Percentiles rank a stretch among this genome's conserved stretches.
Conservation (phyloP, 371 early-diverging fungal species). For the Mortierella sp. region DNA sequence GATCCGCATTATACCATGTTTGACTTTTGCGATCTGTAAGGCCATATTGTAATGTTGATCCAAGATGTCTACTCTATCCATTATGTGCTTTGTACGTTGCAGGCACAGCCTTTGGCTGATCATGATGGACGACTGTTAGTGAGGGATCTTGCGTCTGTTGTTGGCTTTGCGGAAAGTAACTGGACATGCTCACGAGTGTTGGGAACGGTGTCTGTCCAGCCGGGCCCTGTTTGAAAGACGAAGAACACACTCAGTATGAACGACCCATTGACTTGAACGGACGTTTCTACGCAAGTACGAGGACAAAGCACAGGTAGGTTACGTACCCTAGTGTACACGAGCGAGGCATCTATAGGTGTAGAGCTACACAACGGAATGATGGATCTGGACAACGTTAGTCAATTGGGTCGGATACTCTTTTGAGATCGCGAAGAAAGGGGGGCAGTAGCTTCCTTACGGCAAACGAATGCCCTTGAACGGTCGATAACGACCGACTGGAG, state of each 20-base stretch:
- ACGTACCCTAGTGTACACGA: slow-evolving; percentile 32
- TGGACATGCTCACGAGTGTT: slow-evolving; percentile 33
- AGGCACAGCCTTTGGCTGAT: not conserved
- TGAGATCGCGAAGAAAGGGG: not conserved
- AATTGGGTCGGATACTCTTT: not conserved
- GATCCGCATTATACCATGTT: too few relatives aligned
- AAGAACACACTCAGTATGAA: not conserved
- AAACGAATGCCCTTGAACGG: slow-evolving; percentile 28
- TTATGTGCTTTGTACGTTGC: slow-evolving; percentile 9
- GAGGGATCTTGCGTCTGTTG: not conserved
- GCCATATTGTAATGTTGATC: too few relatives aligned
- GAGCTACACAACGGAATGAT: slow-evolving; percentile 4
- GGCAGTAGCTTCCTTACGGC: slow-evolving; percentile 13
- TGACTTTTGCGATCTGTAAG: too few relatives aligned
- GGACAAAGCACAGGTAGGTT: not conserved
- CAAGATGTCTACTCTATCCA: too few relatives aligned
- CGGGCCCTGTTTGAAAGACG: slow-evolving; percentile 20
- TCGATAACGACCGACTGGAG: slow-evolving; percentile 26
- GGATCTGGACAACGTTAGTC: slow-evolving; percentile 2
- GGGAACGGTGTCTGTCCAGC: slow-evolving; percentile 49
- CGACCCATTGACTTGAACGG: not conserved
- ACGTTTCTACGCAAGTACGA: too few relatives aligned
- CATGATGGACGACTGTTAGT: slow-evolving; percentile 1
- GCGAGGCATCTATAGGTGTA: slow-evolving; percentile 20
- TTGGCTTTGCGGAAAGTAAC: slow-evolving; percentile 25